phyloP scores from a whole-genome alignment of 1,284 basidiomycete species.

The Leccinum fallax region DNA sequence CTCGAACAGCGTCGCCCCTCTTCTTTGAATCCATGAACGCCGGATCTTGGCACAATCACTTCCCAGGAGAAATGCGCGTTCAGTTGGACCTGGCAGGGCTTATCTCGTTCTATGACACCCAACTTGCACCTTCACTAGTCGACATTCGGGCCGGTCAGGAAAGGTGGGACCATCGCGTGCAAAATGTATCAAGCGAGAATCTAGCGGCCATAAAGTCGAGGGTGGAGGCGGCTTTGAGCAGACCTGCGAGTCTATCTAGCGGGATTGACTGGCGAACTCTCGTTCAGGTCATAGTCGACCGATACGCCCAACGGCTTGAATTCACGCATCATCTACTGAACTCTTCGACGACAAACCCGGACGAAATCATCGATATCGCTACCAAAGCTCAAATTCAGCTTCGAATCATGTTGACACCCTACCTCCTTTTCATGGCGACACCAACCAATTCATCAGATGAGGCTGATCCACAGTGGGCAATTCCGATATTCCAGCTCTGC shows the following conservation, averaged over 20 bases:
- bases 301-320: slow-evolving; percentile 48
- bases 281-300: slow-evolving; percentile 42
- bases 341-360: slow-evolving; percentile 4
- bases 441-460: slow-evolving; percentile 6
- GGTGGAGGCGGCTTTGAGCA: slow-evolving; percentile 27
- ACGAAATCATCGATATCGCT: slow-evolving; percentile 15
- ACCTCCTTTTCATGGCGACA: slow-evolving; percentile 13
- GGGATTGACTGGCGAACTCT: slow-evolving; percentile 49
- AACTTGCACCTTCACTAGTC: slow-evolving; percentile 34
- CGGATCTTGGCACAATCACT: slow-evolving; percentile 39
- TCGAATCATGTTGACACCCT: slow-evolving; percentile 26
- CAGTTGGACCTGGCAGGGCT: slow-evolving; percentile 35
- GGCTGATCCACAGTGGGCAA: slow-evolving; percentile 26
- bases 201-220: slow-evolving; percentile 15
- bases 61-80: slow-evolving; percentile 41
- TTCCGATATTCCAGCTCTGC: slow-evolving; percentile 33
- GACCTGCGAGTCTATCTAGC: slow-evolving; percentile 23
- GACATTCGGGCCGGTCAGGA: slow-evolving; percentile 26
- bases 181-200: slow-evolving; percentile 34
- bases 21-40: slow-evolving; percentile 24
- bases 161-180: slow-evolving; percentile 33
- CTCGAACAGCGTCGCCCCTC: neutral
- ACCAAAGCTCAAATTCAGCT: slow-evolving; percentile 28
- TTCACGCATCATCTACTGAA: slow-evolving; percentile 40
- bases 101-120: slow-evolving; percentile 40